phyloP scores from a whole-genome alignment of 1,139 yeast genomes.

The Hanseniaspora uvarum region DNA sequence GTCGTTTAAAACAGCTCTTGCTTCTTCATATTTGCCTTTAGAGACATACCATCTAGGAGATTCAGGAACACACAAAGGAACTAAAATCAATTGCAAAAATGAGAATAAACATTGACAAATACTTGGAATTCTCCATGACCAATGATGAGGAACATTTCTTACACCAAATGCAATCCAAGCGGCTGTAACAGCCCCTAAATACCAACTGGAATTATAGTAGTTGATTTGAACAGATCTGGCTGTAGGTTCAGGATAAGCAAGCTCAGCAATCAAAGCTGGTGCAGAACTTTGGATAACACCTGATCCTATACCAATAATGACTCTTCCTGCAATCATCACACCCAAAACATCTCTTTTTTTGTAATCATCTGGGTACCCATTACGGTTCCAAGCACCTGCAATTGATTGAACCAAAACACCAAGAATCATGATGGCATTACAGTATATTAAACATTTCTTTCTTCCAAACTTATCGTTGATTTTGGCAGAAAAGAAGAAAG shows the following conservation, averaged over 20 bases:
- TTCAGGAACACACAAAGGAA: conserved; percentile 17
- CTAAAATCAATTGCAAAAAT: conserved; percentile 26
- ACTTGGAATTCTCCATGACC: conserved; percentile 41
- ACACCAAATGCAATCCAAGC: conserved; percentile 47
- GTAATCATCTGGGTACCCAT: conserved; percentile 18
- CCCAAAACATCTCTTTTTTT: conserved; percentile 31
- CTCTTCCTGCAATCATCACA: conserved; percentile 40
- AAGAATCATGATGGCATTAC: conserved; percentile 35
- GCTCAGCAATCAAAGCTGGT: conserved; percentile 38
- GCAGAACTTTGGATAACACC: conserved; percentile 37
- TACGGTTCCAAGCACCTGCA: conserved; percentile 28
- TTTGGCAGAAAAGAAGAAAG: conserved; percentile 29
- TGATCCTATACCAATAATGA: conserved; percentile 42
- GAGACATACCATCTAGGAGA: conserved; percentile 36
- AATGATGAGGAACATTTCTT: conserved; percentile 25
- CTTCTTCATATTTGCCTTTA: conserved; percentile 33
- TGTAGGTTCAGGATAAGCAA: conserved; percentile 33
- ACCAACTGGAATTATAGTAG: conserved; percentile 42
- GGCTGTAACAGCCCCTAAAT: conserved; percentile 46
- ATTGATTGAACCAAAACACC: conserved; percentile 41
- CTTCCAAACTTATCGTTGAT: conserved; percentile 43
- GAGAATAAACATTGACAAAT: conserved; percentile 37
- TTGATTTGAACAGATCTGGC: conserved; percentile 41
- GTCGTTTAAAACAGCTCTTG: conserved; percentile 33
- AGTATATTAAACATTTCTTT: conserved; percentile 35